phyloP scores from a whole-genome alignment of 345 rosid genomes.

The Excoecaria cochinchinensis region DNA sequence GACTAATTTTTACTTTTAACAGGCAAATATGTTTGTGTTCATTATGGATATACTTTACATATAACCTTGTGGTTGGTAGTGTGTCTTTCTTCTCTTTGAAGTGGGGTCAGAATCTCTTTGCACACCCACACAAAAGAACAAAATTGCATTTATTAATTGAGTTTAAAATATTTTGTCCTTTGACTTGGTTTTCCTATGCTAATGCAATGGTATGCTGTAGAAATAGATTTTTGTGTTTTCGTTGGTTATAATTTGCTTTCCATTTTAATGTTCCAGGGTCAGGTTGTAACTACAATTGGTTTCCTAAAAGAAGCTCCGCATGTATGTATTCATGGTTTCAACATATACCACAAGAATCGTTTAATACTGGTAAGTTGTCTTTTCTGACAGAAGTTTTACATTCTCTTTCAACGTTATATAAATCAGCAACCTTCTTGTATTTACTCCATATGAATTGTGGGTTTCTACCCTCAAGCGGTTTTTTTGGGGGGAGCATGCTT shows the following conservation, averaged over 20 bases:
- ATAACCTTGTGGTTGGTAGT: not conserved
- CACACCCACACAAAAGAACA: no score
- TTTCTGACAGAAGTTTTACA: conserved; percentile 3
- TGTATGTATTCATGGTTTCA: conserved; percentile 72
- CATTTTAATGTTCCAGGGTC: conserved; percentile 50
- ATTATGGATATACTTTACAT: not conserved
- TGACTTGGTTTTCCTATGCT: not conserved
- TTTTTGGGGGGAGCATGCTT: not conserved
- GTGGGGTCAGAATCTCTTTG: not conserved
- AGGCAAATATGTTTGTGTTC: not conserved
- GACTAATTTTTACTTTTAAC: not conserved
- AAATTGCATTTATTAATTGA: not conserved
- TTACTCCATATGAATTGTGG: not conserved
- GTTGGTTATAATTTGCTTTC: conserved; percentile 4
- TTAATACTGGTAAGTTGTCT: conserved; percentile 60
- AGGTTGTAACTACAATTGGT: conserved; percentile 80
- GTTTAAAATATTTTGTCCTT: not conserved
- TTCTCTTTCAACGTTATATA: not conserved
- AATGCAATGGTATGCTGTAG: not conserved
- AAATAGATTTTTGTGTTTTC: not conserved
- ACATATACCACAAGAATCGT: conserved; percentile 89
- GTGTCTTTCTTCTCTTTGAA: not conserved
- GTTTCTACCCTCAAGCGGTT: no score
- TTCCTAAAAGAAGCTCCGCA: conserved; percentile 91
- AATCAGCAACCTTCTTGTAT: conserved; percentile 7